phyloP scores from a whole-genome alignment of 1,284 basidiomycete species.

The Coniferiporia weirii region DNA sequence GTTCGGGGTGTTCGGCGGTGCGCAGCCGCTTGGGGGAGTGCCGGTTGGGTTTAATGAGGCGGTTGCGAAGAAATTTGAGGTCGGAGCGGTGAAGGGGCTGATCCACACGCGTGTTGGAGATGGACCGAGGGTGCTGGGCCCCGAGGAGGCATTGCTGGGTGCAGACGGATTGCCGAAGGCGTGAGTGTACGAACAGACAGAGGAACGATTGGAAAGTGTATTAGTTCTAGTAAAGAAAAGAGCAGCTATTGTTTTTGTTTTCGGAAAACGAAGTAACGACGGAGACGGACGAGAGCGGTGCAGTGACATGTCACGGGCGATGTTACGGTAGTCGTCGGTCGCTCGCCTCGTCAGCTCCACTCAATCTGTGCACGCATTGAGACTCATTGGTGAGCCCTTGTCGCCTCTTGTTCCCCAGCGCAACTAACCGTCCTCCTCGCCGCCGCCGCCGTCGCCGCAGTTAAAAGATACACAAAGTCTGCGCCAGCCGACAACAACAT shows the following conservation, averaged over 20 bases:
- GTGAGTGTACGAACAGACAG: neutral
- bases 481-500: neutral
- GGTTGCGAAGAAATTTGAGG: conserved; percentile 68
- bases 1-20: conserved; percentile 52
- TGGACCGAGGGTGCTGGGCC: conserved; percentile 68
- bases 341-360: neutral
- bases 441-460: neutral
- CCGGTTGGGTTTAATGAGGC: conserved; percentile 72
- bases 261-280: neutral
- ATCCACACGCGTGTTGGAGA: conserved; percentile 92
- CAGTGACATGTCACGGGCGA: neutral
- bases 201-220: neutral
- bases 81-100: conserved; percentile 78
- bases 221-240: too few species aligned
- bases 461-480: neutral
- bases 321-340: neutral
- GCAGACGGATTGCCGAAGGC: conserved; percentile 53
- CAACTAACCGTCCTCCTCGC: neutral
- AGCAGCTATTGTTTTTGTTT: too few species aligned
- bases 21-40: conserved; percentile 37
- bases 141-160: conserved; percentile 52
- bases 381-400: conserved; percentile 1
- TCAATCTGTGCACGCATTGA: neutral
- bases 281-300: neutral
- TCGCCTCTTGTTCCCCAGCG: neutral